phyloP scores from a whole-genome alignment of 768 basidiomycete genomes.

The Termitomyces sp. region DNA sequence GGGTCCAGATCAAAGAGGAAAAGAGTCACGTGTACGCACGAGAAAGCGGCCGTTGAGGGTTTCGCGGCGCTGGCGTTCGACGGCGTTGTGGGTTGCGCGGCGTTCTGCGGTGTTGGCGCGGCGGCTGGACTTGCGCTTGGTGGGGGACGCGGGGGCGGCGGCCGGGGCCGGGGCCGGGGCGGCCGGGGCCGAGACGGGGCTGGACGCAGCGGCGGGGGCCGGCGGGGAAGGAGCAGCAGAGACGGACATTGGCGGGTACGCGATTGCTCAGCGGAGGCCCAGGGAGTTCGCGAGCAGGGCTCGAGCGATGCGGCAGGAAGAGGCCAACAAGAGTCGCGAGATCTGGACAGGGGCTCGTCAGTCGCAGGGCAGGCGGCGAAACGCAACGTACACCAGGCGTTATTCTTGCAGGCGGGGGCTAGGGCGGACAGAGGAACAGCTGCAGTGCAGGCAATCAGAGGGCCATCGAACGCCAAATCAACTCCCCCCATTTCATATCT shows the following conservation, averaged over 20 bases:
- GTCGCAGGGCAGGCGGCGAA: fast-evolving
- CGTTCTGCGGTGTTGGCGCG: constrained; percentile 97
- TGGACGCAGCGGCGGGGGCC: constrained; percentile 29
- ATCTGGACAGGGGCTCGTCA: constrained; percentile 33
- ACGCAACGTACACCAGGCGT: constrained; percentile 37
- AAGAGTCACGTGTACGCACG: constrained; percentile 33
- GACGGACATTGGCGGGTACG: constrained; percentile 2
- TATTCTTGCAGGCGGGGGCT: constrained; percentile 43
- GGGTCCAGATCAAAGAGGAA: too few species aligned
- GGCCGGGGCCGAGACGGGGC: neutral
- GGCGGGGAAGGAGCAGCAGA: constrained; percentile 15
- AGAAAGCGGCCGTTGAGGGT: constrained; percentile 91
- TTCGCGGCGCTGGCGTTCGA: constrained; percentile 90
- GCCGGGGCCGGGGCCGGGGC: constrained; percentile 12
- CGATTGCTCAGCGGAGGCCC: too few species aligned
- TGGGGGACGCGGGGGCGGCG: neutral
- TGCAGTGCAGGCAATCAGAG: constrained; percentile 19
- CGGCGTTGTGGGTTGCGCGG: constrained; percentile 94
- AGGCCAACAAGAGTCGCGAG: constrained; percentile 95
- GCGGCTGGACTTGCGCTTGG: constrained; percentile 78
- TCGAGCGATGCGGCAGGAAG: constrained; percentile 65
- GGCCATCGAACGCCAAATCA: constrained; percentile 14
- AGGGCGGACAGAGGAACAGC: constrained; percentile 25
- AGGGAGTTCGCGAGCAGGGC: constrained; percentile 65
- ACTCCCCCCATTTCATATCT: constrained; percentile 12